A percentile compares a stretch with the other conserved stretches of the same genome.
Conservation (phyloP, 495 filamentous ascomycete genomes). For the Rhizodiscina lignyota region DNA sequence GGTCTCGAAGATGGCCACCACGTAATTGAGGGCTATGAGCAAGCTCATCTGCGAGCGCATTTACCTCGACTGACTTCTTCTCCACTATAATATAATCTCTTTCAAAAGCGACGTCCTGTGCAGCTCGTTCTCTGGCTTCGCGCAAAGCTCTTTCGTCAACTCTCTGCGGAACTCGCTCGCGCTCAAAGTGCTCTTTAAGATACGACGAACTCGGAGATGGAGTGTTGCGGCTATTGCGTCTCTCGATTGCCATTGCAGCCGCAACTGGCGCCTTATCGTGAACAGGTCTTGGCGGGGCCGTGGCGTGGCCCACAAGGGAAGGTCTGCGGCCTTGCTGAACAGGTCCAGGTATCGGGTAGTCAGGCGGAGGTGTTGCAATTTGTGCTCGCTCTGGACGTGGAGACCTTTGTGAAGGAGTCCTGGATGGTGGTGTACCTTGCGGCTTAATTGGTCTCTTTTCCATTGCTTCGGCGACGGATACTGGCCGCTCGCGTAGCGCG, state of each 20-base stretch:
- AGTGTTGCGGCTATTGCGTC: constrained; percentile 29
- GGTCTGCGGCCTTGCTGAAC: background rate
- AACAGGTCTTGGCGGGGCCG: constrained; percentile 32
- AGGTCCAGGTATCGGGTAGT: too few species aligned
- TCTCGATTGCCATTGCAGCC: constrained; percentile 27
- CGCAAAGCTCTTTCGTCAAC: constrained; percentile 21
- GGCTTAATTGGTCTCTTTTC: too few species aligned
- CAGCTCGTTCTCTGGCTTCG: constrained; percentile 54
- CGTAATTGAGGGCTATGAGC: constrained; percentile 47
- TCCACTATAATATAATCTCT: constrained; percentile 92
- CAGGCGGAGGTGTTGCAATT: too few species aligned
- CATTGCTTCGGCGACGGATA: too few species aligned
- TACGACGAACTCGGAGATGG: constrained; percentile 28
- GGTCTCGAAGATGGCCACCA: constrained; percentile 2
- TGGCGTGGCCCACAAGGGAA: constrained; percentile 29
- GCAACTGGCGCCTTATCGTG: constrained; percentile 13
- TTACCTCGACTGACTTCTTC: constrained; percentile 86
- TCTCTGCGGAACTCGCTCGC: constrained; percentile 15
- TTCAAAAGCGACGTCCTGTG: constrained; percentile 77
- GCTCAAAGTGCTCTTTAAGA: constrained; percentile 26
- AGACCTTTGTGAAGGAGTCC: constrained; percentile 5
- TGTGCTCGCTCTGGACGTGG: constrained; percentile 15
- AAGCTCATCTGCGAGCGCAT: constrained; percentile 90
- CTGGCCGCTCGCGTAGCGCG: background rate
- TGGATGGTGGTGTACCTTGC: constrained; percentile 6